Evolutionary conservation across 331 rosid species (phyloP).

Genomic region (Rosa hybrid): DNA sequence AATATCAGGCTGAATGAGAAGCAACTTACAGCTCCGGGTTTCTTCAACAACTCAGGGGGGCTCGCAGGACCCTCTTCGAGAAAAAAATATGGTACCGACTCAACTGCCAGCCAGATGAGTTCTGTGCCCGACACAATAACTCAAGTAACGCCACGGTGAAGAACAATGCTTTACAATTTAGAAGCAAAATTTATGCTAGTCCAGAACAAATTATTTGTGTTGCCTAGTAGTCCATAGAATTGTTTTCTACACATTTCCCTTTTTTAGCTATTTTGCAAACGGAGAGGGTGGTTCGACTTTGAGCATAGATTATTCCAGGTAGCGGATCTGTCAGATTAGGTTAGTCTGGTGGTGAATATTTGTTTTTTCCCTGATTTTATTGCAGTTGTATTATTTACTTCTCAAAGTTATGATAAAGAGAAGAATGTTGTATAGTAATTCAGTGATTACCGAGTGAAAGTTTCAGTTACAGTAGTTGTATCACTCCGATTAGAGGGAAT

Average conservation of each 20-base stretch:
- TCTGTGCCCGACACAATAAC: constrained; percentile 48
- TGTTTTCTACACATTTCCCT: background rate
- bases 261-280: background rate
- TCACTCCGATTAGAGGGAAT: background rate
- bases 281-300: background rate
- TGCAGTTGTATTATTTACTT: background rate
- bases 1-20: constrained; percentile 69
- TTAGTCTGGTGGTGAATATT: background rate
- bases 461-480: background rate
- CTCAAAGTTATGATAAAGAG: background rate
- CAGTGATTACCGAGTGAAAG: background rate
- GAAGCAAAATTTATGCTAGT: background rate
- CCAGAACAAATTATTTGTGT: background rate
- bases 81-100: constrained; percentile 30
- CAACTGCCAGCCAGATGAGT: constrained; percentile 43
- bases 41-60: constrained; percentile 44
- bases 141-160: constrained; percentile 64
- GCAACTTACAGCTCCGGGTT: constrained; percentile 77
- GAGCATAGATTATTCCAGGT: background rate
- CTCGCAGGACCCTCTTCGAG: constrained; percentile 41
- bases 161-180: constrained; percentile 8
- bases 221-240: background rate
- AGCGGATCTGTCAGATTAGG: background rate
- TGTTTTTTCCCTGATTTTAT: background rate
- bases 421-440: constrained; percentile 3